A percentile compares a stretch with the other conserved stretches of the same genome.
phyloP scores from a whole-genome alignment of 192 early-diverging fungal genomes.

The Dispira simplex region DNA sequence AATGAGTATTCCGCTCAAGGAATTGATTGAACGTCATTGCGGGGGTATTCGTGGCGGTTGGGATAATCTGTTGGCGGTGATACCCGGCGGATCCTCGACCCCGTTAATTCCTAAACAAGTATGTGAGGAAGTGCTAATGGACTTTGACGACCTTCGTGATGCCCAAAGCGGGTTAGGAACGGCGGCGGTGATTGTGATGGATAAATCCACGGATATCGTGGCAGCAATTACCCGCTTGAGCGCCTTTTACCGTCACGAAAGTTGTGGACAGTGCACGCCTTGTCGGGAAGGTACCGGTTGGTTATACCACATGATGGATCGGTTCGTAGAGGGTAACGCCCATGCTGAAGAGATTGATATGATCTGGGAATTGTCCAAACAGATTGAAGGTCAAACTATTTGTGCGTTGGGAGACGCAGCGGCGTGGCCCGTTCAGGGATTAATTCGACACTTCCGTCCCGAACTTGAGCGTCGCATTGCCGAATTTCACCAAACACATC shows the following conservation, averaged over 20 bases:
- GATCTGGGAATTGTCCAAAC: slow-evolving; percentile 85
- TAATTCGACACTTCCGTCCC: slow-evolving; percentile 88
- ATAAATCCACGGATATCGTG: slow-evolving; percentile 94
- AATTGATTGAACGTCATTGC: slow-evolving; percentile 86
- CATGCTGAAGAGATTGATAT: slow-evolving; percentile 82
- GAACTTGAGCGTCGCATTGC: slow-evolving; percentile 46
- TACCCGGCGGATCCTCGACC: slow-evolving; percentile 93
- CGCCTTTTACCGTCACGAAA: slow-evolving; percentile 95
- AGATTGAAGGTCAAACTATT: slow-evolving; percentile 99
- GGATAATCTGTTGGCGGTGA: slow-evolving; percentile 96
- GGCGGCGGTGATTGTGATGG: slow-evolving; percentile 96
- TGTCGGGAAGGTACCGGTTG: slow-evolving; percentile 94
- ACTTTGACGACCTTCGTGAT: slow-evolving; percentile 95
- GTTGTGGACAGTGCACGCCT: slow-evolving; percentile 98
- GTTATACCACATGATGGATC: slow-evolving; percentile 91
- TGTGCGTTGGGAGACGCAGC: slow-evolving; percentile 98
- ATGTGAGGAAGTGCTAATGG: slow-evolving; percentile 92
- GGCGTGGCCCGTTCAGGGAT: slow-evolving; percentile 93
- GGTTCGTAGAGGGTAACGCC: slow-evolving; percentile 81
- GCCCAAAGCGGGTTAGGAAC: slow-evolving; percentile 88
- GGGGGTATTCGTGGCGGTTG: slow-evolving; percentile 96
- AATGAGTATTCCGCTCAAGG: slow-evolving; percentile 91
- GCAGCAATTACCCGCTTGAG: slow-evolving; percentile 80
- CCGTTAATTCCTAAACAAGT: slow-evolving; percentile 72
- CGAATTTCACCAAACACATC: background rate